These are phyloP conservation scores for Lactifluus piperatus DNA, from an alignment of 768 basidiomycete genomes.

Conservation along the genomic window DNA sequence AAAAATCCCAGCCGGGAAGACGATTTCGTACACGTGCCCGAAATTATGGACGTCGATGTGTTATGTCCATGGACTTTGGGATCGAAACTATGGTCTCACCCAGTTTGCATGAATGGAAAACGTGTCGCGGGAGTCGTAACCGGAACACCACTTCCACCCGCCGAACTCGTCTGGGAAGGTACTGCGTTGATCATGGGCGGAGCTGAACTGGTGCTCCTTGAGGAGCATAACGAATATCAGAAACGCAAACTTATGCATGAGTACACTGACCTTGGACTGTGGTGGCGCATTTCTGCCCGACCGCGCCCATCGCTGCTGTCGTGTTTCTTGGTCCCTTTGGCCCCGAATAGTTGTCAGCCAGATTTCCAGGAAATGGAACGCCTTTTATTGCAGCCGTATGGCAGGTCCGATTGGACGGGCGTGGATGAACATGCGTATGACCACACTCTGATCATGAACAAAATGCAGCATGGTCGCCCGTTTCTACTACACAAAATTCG, in stretches of 20 bases:
- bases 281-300: constrained; percentile 53
- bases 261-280: constrained; percentile 54
- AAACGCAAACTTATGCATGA: constrained; percentile 49
- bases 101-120: constrained; percentile 42
- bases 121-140: constrained; percentile 57
- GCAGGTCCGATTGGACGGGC: constrained; percentile 46
- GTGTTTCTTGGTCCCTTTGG: constrained; percentile 61
- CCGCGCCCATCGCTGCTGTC: constrained; percentile 44
- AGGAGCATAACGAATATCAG: constrained; percentile 37
- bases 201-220: constrained; percentile 33
- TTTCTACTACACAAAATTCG: constrained; percentile 51
- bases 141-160: constrained; percentile 45
- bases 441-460: constrained; percentile 46
- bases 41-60: constrained; percentile 50
- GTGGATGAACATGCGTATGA: constrained; percentile 43
- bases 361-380: constrained; percentile 51
- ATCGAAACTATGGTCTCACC: constrained; percentile 53
- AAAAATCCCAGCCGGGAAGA: constrained; percentile 39
- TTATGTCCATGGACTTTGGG: constrained; percentile 60
- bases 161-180: constrained; percentile 35
- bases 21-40: constrained; percentile 40
- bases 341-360: constrained; percentile 33
- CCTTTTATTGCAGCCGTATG: constrained; percentile 41
- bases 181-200: constrained; percentile 30
- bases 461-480: constrained; percentile 45